Evolutionary conservation across 2,329 filamentous ascomycete species (phyloP), one percentile per base, ranked within the genome.

Genomic region (Exophiala calicioides): DNA sequence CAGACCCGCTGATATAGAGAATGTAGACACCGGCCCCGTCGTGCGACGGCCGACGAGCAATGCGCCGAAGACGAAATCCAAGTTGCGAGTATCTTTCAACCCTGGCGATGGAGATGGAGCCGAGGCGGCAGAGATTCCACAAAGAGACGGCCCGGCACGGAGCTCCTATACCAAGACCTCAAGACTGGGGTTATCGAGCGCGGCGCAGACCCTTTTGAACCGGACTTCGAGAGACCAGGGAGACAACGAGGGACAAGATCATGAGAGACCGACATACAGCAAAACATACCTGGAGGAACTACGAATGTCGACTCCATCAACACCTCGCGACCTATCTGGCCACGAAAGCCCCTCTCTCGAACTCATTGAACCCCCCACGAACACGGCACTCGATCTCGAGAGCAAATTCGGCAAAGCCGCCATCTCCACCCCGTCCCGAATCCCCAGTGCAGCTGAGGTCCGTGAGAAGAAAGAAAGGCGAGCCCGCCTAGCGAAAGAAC

Each of bases 381-480:
- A 66, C 12, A 82, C 85, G 42, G 59, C 59, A 12, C 61, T 76
- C 9, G 71, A 70, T 47, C 68, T 79, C 7, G 66, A 77, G 44
- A 54, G 65, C 29, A 76, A 75, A 50, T 76, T 77, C 52, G 73
- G 71, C 13, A 68, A 73, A 34, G 42, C 70, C 2, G 64, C 55
- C 63, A 60, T 58, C 21, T 58, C 58, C 24, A 49, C 63, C 4
- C 39, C 58, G 40, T 65, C 70, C 23, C 60, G 73, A 4, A 90
- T 96, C 54, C 82, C 91, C 3, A 90, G 85, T 2, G 86, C 90
- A 52, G 81, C 86, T 2, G 88, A 96, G 62, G 95, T 97, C 39
- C 80, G 79, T 20, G 90, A 95, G 68, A 94, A 90, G 72, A 97
- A 96, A 67, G 87, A 89, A 50, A 81, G 93, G 2, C 81, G 91